Evolutionary conservation across 2,329 filamentous ascomycete species (phyloP), one percentile per base, ranked within the genome.

Genomic region (Colletotrichum eremochloae): DNA sequence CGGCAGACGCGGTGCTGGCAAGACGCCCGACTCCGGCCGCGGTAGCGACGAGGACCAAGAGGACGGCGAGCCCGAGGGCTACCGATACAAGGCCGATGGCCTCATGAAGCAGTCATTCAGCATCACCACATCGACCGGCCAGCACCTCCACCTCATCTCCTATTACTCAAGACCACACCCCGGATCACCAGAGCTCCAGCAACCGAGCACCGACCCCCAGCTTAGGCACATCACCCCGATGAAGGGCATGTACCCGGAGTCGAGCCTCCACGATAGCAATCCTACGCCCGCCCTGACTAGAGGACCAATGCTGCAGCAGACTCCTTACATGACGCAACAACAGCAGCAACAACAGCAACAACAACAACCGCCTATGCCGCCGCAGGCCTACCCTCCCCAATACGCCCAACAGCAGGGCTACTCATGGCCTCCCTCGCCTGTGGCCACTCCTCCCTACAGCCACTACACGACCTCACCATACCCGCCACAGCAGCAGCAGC

Each of bases 91-190:
- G 86, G 94, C 93, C 12, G 96, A 99, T 78, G 96, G 96, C 0
- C 88, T 99, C 5, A 98, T 98, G 95, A 99, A 99, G 88, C 96
- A 99, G 83, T 98, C 96, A 0, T 99, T 98, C 87, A 98, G 96
- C 84, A 98, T 99, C 84, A 98, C 95, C 31, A 98, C 96, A 1
- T 94, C 93, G 1, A 91, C 88, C 48, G 78, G 94, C 75, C 95
- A 98, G 78, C 96, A 98, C 80, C 90, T 99, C 2, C 96, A 99
- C 84, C 89, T 99, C 63, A 99, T 99, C 84, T 98, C 96, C 77
- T 99, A 99, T 84, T 98, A 95, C 82, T 93, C 95, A 4, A 90
- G 95, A 68, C 93, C 94, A 38, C 91, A 94, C 71, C 90, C 93
- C 4, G 90, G 90, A 44, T 88, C 91, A 38, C 88, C 91, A 71